Percentiles rank a stretch among this genome's conserved stretches.
Conservation (phyloP, 306 rosid species). For the Cucurbita maxima region DNA sequence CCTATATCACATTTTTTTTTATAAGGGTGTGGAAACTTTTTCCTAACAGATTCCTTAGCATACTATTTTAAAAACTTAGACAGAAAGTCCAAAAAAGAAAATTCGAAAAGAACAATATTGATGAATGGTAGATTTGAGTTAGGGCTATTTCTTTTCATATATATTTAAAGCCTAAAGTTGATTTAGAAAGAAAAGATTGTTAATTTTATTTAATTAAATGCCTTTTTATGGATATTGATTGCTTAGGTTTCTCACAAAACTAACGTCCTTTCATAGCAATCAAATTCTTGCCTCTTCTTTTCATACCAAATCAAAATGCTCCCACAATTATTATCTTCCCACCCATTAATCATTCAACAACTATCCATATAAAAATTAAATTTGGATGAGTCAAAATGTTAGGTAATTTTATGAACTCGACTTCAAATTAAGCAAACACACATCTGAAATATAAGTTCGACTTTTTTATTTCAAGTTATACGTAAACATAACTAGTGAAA, state of each 20-base stretch:
- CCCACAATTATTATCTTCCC: not conserved
- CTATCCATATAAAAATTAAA: not conserved
- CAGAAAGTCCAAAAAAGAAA: too few species aligned
- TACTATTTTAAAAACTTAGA: too few species aligned
- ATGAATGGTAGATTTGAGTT: too few species aligned
- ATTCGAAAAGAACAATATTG: too few species aligned
- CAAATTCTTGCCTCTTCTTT: not conserved
- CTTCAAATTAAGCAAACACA: not conserved
- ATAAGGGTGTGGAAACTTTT: too few species aligned
- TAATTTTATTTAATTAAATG: not conserved
- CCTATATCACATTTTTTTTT: too few species aligned
- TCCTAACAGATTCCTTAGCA: too few species aligned
- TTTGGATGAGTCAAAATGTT: not conserved
- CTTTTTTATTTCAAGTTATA: not conserved
- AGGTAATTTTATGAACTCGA: not conserved
- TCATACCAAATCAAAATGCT: not conserved
- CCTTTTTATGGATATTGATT: not conserved
- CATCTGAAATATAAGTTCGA: not conserved
- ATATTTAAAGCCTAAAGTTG: not conserved
- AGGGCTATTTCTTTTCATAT: too few species aligned
- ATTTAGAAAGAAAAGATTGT: not conserved
- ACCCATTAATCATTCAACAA: not conserved
- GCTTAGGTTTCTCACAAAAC: slow-evolving; percentile 5
- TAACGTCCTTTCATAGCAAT: slow-evolving; percentile 3
- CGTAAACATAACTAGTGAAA: not conserved